A percentile compares a stretch with the other conserved stretches of the same genome.
Evolutionary conservation across 2,329 filamentous ascomycete genomes (phyloP).

Genomic region (Metarhizium album): DNA sequence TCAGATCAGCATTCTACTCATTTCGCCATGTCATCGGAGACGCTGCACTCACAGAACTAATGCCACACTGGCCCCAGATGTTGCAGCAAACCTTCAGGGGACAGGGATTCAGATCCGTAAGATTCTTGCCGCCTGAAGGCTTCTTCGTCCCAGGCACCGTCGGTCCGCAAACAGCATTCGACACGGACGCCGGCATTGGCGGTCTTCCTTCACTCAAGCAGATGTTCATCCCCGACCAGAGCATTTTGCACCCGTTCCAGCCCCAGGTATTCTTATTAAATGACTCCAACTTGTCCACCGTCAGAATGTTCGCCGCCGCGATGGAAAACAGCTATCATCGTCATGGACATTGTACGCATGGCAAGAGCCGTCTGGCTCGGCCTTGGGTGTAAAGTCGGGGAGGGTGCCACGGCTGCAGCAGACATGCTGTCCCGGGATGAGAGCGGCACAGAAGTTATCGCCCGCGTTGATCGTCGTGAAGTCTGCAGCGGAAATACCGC

Average conservation of each 20-base stretch:
- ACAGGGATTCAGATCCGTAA: conserved; percentile 17
- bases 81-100: conserved; percentile 20
- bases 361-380: conserved; percentile 19
- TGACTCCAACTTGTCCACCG: not conserved
- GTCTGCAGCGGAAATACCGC: not conserved
- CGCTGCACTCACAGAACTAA: conserved; percentile 8
- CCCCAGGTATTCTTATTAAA: not conserved
- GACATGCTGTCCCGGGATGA: not conserved
- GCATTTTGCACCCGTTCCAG: not conserved
- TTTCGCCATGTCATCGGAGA: too few species aligned
- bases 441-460: not conserved
- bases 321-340: conserved; percentile 19
- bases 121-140: conserved; percentile 7
- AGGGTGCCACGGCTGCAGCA: not conserved
- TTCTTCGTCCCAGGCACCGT: conserved; percentile 17
- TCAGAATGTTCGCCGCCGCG: conserved; percentile 7
- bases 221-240: conserved; percentile 10
- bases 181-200: conserved; percentile 21
- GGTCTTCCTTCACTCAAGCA: conserved; percentile 24
- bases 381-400: conserved; percentile 15
- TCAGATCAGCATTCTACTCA: too few species aligned
- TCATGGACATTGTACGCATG: conserved; percentile 13
- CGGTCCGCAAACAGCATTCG: conserved; percentile 24
- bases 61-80: conserved; percentile 31
- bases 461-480: not conserved